Conservation (phyloP, 2,329 filamentous ascomycete genomes). For the Phyllosticta citriasiana region DNA sequence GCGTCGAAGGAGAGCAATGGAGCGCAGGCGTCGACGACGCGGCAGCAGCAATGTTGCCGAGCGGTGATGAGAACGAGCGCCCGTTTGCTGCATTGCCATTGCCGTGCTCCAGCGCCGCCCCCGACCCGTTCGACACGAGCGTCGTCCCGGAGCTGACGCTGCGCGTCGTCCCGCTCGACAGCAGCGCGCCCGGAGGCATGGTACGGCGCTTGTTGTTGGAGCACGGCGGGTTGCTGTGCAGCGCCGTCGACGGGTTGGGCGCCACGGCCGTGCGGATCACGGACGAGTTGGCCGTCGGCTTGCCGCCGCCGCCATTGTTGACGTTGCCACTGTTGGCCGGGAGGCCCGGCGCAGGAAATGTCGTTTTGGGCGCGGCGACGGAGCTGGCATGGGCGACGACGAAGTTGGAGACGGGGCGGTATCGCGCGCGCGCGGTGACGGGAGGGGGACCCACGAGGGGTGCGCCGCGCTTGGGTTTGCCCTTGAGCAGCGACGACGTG, state of each 20-base stretch:
- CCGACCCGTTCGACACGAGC: neutral
- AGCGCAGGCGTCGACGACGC: neutral
- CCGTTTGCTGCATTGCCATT: neutral
- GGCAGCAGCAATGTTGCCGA: neutral
- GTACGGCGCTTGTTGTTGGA: neutral
- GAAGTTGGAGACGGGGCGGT: neutral
- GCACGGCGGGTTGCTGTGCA: neutral
- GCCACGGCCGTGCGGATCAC: neutral
- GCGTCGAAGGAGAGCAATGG: neutral
- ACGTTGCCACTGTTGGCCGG: neutral
- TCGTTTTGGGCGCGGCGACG: neutral
- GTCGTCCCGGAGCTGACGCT: neutral
- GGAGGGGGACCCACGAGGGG: neutral
- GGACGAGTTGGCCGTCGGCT: neutral
- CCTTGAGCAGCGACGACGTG: neutral
- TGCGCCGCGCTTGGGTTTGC: neutral
- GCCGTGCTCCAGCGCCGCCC: neutral
- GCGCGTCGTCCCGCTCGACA: neutral
- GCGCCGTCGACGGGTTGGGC: neutral
- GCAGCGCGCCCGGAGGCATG: neutral
- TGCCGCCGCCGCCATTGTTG: neutral
- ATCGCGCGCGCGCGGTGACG: neutral
- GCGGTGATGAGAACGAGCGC: neutral
- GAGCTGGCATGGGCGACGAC: neutral
- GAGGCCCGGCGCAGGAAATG: neutral